These are phyloP conservation scores for Termitomyces sp. DNA, from an alignment of 768 basidiomycete species.

Conservation along the genomic window DNA sequence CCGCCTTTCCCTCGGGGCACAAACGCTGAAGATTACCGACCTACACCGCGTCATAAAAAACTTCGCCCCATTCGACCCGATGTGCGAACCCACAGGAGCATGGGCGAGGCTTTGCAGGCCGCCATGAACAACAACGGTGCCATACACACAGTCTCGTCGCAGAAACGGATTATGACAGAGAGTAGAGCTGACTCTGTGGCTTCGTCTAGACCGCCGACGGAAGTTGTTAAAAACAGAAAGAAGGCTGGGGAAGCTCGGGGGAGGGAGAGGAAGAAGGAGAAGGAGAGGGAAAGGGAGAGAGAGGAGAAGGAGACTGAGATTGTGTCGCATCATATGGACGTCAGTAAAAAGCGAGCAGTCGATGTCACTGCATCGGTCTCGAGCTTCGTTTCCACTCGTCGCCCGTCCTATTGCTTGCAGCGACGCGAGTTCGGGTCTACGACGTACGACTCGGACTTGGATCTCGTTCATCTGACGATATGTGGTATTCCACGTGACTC, in stretches of 20 bases:
- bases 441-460: no score
- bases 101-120: slow-evolving; percentile 11
- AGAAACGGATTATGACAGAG: not conserved
- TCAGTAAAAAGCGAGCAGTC: not conserved
- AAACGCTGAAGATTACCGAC: slow-evolving; percentile 12
- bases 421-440: no score
- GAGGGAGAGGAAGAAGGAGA: no score
- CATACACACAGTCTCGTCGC: not conserved
- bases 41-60: not conserved
- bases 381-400: no score
- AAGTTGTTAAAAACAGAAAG: not conserved
- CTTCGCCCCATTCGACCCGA: not conserved
- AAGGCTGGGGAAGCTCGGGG: not conserved
- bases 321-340: not conserved
- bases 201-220: not conserved
- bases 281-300: not conserved
- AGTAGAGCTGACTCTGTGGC: not conserved
- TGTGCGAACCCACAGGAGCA: slow-evolving; percentile 2
- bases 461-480: slow-evolving; percentile 1
- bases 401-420: no score
- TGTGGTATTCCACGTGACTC: not conserved
- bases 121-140: slow-evolving; percentile 12
- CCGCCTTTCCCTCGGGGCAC: slow-evolving; percentile 16
- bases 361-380: no score
- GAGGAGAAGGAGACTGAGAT: not conserved